Evolutionary conservation across 2,329 filamentous ascomycete genomes (phyloP), one percentile per base, ranked within the genome.

Genomic region (Neonectria coccinea): DNA sequence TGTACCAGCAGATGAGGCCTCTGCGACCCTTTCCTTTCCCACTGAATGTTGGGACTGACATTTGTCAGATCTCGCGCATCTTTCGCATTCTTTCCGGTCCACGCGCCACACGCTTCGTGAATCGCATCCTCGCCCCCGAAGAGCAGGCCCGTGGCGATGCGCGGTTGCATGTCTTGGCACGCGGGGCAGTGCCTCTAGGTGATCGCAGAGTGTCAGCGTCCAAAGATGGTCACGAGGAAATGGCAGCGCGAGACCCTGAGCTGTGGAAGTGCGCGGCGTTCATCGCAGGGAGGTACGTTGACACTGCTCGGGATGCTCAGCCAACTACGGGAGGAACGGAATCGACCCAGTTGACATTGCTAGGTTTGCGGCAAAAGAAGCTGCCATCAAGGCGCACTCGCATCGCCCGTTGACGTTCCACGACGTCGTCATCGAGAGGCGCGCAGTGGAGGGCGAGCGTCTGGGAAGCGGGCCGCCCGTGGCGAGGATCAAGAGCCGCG

Each of bases 291-390:
- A 75, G 78, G 78, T 80, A 66, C 33, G 68, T 59, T 45, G 22
- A 18, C 39, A 41, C 33, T 10, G 22, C 12, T 5, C 20, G 9
- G 16, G 20, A 4, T 22, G 36, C 45, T 44, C 11, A 10, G 36
- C 5, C 11, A 10, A 51, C 5, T 4, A 20, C 48, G 31, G 9
- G 25, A 29, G 7, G 22, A 18, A 42, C 3, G 7, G 22, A 18
- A 42, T 6, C 10, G n/a, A 51, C 16, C 10, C 4, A 18, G n/a
- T 47, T 52, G 9, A 56, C 36, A 12, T 48, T 36, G 20, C 47
- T 16, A 87, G 88, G 56, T 91, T 90, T 74, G 91, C 91, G 1
- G 91, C 90, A 8, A 93, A 93, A 75, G 92, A 93, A 78, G 92
- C 91, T 1, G 86, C 85, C 56, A 89, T 92, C 69, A 94, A 94